Evolutionary conservation across 139 green algal genomes (phyloP).

Genomic region (Coelastrella sp.): DNA sequence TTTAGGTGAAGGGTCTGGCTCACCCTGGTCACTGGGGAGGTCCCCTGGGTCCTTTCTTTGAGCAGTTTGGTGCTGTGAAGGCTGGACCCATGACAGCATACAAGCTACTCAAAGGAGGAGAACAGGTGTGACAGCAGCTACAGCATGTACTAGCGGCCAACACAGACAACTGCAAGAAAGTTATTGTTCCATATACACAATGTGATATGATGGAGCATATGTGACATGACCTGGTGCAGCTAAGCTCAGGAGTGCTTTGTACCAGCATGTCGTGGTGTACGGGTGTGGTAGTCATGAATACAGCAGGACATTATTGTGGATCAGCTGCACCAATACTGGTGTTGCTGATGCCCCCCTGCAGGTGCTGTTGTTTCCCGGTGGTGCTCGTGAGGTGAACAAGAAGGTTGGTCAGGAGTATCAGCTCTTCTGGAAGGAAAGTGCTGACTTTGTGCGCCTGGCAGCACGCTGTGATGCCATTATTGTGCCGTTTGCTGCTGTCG

Average conservation of each 20-base stretch:
- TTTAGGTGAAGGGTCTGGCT: slow-evolving; percentile 72
- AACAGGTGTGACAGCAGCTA: slow-evolving; percentile 57
- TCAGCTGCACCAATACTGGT: no score
- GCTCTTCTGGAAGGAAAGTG: slow-evolving; percentile 79
- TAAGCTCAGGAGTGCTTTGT: no score
- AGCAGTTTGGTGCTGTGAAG: slow-evolving; percentile 79
- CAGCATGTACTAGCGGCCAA: no score
- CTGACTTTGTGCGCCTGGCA: slow-evolving; percentile 88
- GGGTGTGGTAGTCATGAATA: no score
- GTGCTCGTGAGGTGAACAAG: slow-evolving; percentile 66
- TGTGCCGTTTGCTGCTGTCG: slow-evolving; percentile 82
- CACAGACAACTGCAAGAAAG: no score
- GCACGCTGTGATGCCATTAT: slow-evolving; percentile 75
- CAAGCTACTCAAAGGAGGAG: slow-evolving; percentile 66
- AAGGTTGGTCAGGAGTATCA: slow-evolving; percentile 77
- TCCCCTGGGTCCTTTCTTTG: slow-evolving; percentile 67
- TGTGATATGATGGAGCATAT: background rate
- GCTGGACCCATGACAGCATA: slow-evolving; percentile 77
- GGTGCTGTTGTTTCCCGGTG: slow-evolving; percentile 67
- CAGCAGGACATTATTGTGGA: no score
- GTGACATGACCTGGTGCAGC: no score
- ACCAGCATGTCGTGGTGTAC: no score
- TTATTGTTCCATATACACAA: background rate
- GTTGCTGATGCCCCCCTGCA: no score
- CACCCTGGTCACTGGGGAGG: slow-evolving; percentile 67